These are phyloP conservation scores for Silene uniflora DNA, from an alignment of 148 eudicot genomes.

Conservation along the genomic window DNA sequence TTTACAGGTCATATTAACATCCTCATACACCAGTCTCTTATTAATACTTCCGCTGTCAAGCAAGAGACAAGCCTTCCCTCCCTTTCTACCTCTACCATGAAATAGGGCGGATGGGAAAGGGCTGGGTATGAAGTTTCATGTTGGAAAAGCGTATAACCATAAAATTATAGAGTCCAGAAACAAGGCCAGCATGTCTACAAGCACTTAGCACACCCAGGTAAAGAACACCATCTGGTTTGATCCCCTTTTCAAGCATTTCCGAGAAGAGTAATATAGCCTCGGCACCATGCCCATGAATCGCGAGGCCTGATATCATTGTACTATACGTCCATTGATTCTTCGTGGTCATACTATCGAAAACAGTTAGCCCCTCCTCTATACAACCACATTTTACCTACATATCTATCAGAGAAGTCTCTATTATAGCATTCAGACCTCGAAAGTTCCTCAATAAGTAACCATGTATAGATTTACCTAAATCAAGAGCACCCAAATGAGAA, in stretches of 20 bases:
- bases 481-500: constrained; percentile 46
- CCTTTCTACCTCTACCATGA: too few species aligned
- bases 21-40: too few species aligned
- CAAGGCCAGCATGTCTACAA: constrained; percentile 53
- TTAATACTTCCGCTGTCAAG: too few species aligned
- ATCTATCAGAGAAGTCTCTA: constrained; percentile 54
- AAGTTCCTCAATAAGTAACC: constrained; percentile 50
- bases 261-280: constrained; percentile 43
- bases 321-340: constrained; percentile 48
- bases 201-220: constrained; percentile 59
- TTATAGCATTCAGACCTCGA: constrained; percentile 44
- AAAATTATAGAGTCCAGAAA: too few species aligned
- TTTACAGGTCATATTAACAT: too few species aligned
- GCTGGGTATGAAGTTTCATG: too few species aligned
- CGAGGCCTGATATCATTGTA: constrained; percentile 61
- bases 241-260: constrained; percentile 45
- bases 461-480: constrained; percentile 42
- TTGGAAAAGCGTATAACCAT: too few species aligned
- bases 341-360: constrained; percentile 38
- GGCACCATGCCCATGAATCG: constrained; percentile 38
- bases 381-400: constrained; percentile 63
- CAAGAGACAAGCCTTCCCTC: too few species aligned
- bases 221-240: constrained; percentile 51
- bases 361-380: constrained; percentile 36
- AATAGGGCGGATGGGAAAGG: too few species aligned